These are phyloP conservation scores for Conticribra weissflogii DNA, from an alignment of 108 stramenopile genomes.

Conservation along the genomic window DNA sequence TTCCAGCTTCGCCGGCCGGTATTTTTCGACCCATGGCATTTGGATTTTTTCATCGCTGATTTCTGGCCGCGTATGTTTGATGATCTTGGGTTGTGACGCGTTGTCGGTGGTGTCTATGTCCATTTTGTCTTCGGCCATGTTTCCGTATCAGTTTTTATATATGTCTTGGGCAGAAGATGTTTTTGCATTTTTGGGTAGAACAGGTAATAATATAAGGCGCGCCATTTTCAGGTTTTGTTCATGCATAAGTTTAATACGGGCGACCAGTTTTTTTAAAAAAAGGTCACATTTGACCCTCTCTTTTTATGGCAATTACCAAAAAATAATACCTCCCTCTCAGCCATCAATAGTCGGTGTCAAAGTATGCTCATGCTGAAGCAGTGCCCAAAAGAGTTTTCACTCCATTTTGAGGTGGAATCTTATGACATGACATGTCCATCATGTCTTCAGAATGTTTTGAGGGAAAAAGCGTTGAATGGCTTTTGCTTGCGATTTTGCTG, in stretches of 20 bases:
- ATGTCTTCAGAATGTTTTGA: too few species aligned
- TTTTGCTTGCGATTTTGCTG: too few species aligned
- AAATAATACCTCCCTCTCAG: too few species aligned
- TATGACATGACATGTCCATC: too few species aligned
- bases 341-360: too few species aligned
- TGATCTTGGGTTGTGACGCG: not conserved
- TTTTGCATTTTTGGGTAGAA: not conserved
- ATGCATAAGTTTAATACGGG: too few species aligned
- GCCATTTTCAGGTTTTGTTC: not conserved
- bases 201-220: not conserved
- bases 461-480: too few species aligned
- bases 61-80: conserved; percentile 15
- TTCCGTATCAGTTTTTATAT: not conserved
- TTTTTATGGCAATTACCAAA: too few species aligned
- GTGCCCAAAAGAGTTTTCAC: too few species aligned
- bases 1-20: conserved; percentile 86
- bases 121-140: conserved; percentile 5
- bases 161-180: not conserved
- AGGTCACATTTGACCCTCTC: not conserved
- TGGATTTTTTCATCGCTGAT: conserved; percentile 34
- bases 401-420: too few species aligned
- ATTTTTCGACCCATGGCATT: conserved; percentile 97
- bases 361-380: too few species aligned
- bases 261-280: not conserved
- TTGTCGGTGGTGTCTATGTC: conserved; percentile 7